Conservation (phyloP, 768 basidiomycete genomes). For the Tylopilus sp. region DNA sequence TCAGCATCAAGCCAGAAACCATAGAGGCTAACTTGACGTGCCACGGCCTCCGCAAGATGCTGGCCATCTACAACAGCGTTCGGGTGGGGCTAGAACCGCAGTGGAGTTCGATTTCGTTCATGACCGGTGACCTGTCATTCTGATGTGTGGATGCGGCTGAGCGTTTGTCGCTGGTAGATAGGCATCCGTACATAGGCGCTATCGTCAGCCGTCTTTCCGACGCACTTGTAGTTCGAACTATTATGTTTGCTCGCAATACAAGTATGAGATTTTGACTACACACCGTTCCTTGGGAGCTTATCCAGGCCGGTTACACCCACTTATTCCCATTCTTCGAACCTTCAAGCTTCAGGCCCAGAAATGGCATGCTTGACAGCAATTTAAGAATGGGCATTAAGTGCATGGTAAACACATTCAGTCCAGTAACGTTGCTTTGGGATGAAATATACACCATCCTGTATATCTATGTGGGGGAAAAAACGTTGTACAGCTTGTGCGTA, state of each 20-base stretch:
- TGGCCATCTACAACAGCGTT: constrained; percentile 94
- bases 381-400: too few relatives aligned
- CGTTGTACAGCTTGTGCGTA: not conserved
- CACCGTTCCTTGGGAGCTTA: too few relatives aligned
- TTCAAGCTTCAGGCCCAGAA: too few relatives aligned
- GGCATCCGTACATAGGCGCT: constrained; percentile 39
- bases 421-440: constrained; percentile 75
- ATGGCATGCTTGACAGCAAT: too few relatives aligned
- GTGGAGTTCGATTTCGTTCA: constrained; percentile 95
- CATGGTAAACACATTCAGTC: constrained; percentile 90
- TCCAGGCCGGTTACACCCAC: too few relatives aligned
- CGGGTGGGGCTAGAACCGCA: constrained; percentile 88
- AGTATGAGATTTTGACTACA: too few relatives aligned
- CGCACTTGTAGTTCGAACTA: too few relatives aligned
- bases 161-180: not conserved
- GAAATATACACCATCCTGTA: constrained; percentile 81
- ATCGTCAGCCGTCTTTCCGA: constrained; percentile 54
- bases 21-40: constrained; percentile 39
- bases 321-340: too few relatives aligned
- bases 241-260: too few relatives aligned
- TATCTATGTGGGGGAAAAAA: constrained; percentile 51
- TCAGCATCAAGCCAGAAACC: constrained; percentile 12
- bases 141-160: constrained; percentile 23
- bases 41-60: constrained; percentile 93
- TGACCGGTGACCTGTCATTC: constrained; percentile 97